These are phyloP conservation scores for Gymnopilus junonius DNA, from an alignment of 768 basidiomycete species.

Conservation along the genomic window DNA sequence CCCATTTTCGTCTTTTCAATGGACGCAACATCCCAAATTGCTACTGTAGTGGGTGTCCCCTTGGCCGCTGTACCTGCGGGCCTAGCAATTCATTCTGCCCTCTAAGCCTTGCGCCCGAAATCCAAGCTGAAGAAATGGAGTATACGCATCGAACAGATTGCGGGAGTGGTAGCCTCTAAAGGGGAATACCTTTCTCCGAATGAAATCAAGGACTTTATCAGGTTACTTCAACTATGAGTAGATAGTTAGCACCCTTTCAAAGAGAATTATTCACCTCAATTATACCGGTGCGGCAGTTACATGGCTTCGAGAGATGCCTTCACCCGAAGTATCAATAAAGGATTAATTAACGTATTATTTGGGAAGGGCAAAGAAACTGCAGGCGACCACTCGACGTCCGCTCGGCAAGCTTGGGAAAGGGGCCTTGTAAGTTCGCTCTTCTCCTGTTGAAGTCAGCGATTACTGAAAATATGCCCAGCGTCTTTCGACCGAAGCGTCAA, in stretches of 20 bases:
- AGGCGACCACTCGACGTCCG: neutral
- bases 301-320: neutral
- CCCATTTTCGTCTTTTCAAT: neutral
- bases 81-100: neutral
- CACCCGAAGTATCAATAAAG: neutral
- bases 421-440: neutral
- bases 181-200: neutral
- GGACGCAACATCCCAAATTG: neutral
- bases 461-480: neutral
- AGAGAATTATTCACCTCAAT: neutral
- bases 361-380: neutral
- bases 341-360: neutral
- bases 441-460: neutral
- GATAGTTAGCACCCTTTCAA: neutral
- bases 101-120: neutral
- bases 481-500: neutral
- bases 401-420: neutral
- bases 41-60: neutral
- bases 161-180: neutral
- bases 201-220: neutral
- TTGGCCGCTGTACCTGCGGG: neutral
- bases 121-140: neutral
- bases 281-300: neutral
- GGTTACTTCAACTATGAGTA: neutral
- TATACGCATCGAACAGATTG: neutral